Conservation (phyloP, 2,329 filamentous ascomycete genomes). For the Drechslerella dactyloides region DNA sequence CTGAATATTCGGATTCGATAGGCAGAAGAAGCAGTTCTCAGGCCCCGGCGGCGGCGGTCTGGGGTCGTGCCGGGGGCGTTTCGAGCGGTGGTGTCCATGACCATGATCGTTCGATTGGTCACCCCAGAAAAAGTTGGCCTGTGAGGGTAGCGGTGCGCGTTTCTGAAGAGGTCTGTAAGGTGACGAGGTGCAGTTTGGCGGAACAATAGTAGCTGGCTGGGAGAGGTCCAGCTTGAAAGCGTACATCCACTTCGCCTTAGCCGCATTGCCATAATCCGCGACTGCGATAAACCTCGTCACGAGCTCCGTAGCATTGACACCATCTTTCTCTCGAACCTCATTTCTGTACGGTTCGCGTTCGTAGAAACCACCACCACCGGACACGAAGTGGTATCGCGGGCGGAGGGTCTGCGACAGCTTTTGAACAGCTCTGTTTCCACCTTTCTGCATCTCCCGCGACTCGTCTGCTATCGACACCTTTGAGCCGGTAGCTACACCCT, state of each 20-base stretch:
- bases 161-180: conserved; percentile 69
- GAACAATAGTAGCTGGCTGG: conserved; percentile 66
- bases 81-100: conserved; percentile 60
- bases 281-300: conserved; percentile 90
- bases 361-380: conserved; percentile 70
- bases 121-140: conserved; percentile 62
- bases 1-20: conserved; percentile 82
- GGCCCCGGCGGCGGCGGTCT: conserved; percentile 70
- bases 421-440: conserved; percentile 71
- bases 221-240: conserved; percentile 72
- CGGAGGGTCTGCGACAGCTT: conserved; percentile 79
- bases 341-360: conserved; percentile 79
- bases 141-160: conserved; percentile 59
- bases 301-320: conserved; percentile 60
- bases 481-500: conserved; percentile 72
- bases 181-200: conserved; percentile 74
- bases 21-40: conserved; percentile 90
- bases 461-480: conserved; percentile 64
- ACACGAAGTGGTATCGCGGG: conserved; percentile 88
- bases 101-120: conserved; percentile 59
- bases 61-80: conserved; percentile 61
- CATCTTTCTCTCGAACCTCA: conserved; percentile 56
- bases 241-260: conserved; percentile 73
- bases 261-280: conserved; percentile 75
- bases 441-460: conserved; percentile 23